A percentile compares a stretch with the other conserved stretches of the same genome.
Conservation (phyloP, 805 yeast genomes). For the Vanderwaltozyma yarrowii region DNA sequence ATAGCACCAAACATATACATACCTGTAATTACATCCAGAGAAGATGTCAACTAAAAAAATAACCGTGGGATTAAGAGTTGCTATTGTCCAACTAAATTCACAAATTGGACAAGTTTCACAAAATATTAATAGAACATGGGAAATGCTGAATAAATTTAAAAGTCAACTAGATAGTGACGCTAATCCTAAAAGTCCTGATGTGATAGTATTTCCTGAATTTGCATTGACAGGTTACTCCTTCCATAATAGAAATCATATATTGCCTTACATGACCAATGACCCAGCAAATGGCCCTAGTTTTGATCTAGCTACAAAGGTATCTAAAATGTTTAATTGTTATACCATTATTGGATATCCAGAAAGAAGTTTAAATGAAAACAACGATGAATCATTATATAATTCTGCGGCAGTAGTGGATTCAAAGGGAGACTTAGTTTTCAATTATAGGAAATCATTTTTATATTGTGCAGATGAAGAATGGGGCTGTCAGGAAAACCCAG, state of each 20-base stretch:
- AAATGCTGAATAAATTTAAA: conserved; percentile 28
- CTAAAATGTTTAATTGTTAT: conserved; percentile 44
- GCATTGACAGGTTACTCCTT: conserved; percentile 82
- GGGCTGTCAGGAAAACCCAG: conserved; percentile 67
- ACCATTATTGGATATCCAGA: conserved; percentile 85
- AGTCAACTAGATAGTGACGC: conserved; percentile 3
- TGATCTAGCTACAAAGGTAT: conserved; percentile 46
- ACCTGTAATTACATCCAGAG: not conserved
- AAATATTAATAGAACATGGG: conserved; percentile 40
- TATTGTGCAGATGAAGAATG: conserved; percentile 72
- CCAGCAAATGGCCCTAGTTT: conserved; percentile 37
- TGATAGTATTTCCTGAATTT: conserved; percentile 75
- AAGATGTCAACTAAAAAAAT: not conserved
- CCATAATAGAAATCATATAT: conserved; percentile 34
- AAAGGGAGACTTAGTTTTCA: conserved; percentile 45
- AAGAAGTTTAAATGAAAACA: conserved; percentile 4
- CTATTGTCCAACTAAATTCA: conserved; percentile 61
- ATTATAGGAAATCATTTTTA: conserved; percentile 67
- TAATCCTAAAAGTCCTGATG: conserved; percentile 36
- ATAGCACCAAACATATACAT: no score
- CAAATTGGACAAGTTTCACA: conserved; percentile 46
- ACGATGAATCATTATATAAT: conserved; percentile 42
- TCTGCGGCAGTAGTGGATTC: conserved; percentile 59
- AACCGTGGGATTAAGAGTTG: conserved; percentile 43
- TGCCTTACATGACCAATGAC: conserved; percentile 42